Evolutionary conservation across 192 early-diverging fungal species (phyloP), one percentile per base, ranked within the genome.

Genomic region (Phycomyces blakesleeanus): DNA sequence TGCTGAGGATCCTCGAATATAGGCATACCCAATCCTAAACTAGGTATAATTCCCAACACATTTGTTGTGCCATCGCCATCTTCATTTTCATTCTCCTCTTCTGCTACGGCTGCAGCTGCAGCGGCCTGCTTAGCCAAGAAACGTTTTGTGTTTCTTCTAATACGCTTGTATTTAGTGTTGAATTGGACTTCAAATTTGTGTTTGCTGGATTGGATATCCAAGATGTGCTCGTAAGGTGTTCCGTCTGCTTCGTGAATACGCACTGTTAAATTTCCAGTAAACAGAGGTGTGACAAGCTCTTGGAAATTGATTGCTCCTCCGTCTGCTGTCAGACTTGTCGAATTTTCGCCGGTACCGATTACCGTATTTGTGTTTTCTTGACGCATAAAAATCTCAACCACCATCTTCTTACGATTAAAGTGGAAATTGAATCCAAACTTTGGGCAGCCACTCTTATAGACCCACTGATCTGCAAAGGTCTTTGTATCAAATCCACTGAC

Each of bases 131-230:
- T 83, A 58, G 82, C 82, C 51, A 86, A 81, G 71, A 89, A 89
- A 53, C 84, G 76, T 55, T 88, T 86, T 22, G 86, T 89, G 65
- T 87, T 91, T 37, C 93, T 81, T 14, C 91, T 82, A 64, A 96
- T 94, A 69, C 95, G 89, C 78, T 98, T 98, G 75, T 99, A 98
- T 76, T 97, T 97, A 15, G 95, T 96, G 74, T 98, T 94, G 73
- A 96, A 99, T 58, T 88, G 89, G 18, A 98, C 87, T 63, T 97
- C 93, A 55, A 90, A 92, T 37, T 87, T 82, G 66, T 94, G 85
- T 26, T 76, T 64, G 18, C 66, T 62, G 49, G 89, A 89, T 39
- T 90, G 86, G 49, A 99, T 88, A 41, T 91, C 86, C 40, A 93
- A 70, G n/a, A 89, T 85, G 63, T 93, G 89, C 58, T 90, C 88